Evolutionary conservation across 2,329 filamentous ascomycete genomes (phyloP), one percentile per base, ranked within the genome.

Genomic region (Pleomassaria siparia): DNA sequence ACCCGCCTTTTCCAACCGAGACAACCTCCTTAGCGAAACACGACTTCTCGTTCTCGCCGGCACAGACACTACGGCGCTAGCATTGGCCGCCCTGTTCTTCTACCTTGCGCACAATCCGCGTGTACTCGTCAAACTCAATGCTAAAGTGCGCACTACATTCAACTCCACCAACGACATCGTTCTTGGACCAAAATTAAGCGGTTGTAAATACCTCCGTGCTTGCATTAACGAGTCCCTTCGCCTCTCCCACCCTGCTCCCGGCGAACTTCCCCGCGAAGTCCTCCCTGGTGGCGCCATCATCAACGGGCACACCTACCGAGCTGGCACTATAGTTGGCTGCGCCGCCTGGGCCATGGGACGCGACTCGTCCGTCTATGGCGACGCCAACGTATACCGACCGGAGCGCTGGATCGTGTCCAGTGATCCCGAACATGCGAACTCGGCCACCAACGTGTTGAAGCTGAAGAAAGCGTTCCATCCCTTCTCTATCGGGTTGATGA

Each of bases 21-120:
- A 75, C 41, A 72, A 75, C 42, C 48, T 76, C 12, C 70, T 66
- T 56, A 64, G 63, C 41, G 74, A 76, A 47, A 69, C 64, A 32
- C 66, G 69, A 30, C 64, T 70, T 1, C 51, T 76, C 12, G 73
- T 76, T 42, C 65, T 72, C 24, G 72, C 73, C 5, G 72, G 60
- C 13, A 56, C 53, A 7, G 69, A 71, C 41, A 70, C 67, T 3
- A 62, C 64, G 2, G 60, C 63, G 2, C 64, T 59, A 21, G 53
- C 62, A 22, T 20, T 63, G 10, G 28, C 50, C 20, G 56, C 60
- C 22, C 52, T 51, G 8, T 52, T 71, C 46, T 69, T 67, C 52
- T 71, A 72, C 53, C 58, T 72, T 13, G 45, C 64, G 7, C 58
- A 62, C 18, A 60, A 71, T 20, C 40, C 46, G 12, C 29, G 11